A percentile compares a stretch with the other conserved stretches of the same genome.
These are phyloP conservation scores for Spiromastix sp. DNA, from an alignment of 2,329 filamentous ascomycete genomes.

Conservation along the genomic window DNA sequence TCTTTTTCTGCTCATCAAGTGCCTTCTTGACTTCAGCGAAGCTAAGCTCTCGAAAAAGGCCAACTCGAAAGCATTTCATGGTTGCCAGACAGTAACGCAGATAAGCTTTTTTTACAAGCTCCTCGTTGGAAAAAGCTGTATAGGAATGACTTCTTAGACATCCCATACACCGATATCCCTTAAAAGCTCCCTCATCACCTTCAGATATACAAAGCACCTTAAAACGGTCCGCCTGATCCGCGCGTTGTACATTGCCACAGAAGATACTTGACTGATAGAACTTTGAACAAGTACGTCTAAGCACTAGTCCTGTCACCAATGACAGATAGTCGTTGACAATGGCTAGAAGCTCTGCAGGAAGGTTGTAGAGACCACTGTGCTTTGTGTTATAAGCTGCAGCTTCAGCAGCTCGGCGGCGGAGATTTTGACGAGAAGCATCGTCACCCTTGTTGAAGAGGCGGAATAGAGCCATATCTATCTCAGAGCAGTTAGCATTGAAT, in stretches of 20 bases:
- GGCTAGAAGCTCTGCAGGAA: slow-evolving; percentile 2
- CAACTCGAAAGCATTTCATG: slow-evolving; percentile 2
- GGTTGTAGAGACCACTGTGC: neutral
- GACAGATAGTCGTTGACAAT: slow-evolving; percentile 1
- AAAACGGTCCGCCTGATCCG: slow-evolving; percentile 1
- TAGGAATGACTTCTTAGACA: slow-evolving; percentile 3
- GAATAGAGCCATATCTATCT: slow-evolving; percentile 5
- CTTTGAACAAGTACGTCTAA: slow-evolving; percentile 2
- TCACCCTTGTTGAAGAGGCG: neutral
- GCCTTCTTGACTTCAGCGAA: slow-evolving; percentile 2
- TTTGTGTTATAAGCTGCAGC: neutral
- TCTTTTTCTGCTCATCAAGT: neutral
- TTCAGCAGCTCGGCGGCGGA: neutral
- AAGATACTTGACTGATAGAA: slow-evolving; percentile 3
- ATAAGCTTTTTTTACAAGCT: slow-evolving; percentile 1
- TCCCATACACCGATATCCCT: slow-evolving; percentile 3
- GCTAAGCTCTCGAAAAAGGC: slow-evolving; percentile 3
- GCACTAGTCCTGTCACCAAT: neutral
- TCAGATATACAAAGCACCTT: slow-evolving; percentile 1
- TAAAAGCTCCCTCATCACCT: slow-evolving; percentile 1
- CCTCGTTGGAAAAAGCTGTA: slow-evolving; percentile 4
- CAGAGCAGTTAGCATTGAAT: too few species aligned
- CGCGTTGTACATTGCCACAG: neutral
- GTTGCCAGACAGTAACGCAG: slow-evolving; percentile 1
- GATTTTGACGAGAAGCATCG: slow-evolving; percentile 1